Evolutionary conservation across 2,329 filamentous ascomycete species (phyloP).

Genomic region (Lachnellula occidentalis): DNA sequence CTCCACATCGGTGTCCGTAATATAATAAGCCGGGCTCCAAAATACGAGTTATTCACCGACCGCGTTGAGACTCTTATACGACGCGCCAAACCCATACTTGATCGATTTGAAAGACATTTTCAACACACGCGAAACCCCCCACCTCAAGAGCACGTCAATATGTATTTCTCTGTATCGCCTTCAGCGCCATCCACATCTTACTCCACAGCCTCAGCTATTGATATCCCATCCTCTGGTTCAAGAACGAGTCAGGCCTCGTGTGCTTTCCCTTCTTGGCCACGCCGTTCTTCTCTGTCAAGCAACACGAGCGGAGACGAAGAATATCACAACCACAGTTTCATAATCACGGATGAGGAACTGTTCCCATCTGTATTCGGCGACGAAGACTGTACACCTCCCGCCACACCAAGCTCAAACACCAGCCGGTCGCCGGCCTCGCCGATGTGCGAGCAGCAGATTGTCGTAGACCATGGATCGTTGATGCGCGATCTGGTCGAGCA

Average conservation of each 20-base stretch:
- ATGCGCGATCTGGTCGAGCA: constrained; percentile 26
- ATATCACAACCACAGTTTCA: constrained; percentile 24
- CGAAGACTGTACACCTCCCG: constrained; percentile 38
- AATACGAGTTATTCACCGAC: neutral
- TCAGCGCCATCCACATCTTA: constrained; percentile 24
- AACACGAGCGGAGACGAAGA: constrained; percentile 16
- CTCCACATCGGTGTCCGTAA: constrained; percentile 6
- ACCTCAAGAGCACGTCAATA: constrained; percentile 2
- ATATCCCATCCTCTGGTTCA: constrained; percentile 22
- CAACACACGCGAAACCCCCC: neutral
- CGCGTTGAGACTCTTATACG: neutral
- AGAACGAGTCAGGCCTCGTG: constrained; percentile 32
- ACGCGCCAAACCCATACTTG: neutral
- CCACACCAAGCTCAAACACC: constrained; percentile 23
- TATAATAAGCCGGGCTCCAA: neutral
- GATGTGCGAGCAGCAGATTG: constrained; percentile 19
- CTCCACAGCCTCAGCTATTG: constrained; percentile 22
- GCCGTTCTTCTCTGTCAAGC: constrained; percentile 43
- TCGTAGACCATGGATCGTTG: constrained; percentile 24
- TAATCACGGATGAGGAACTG: constrained; percentile 57
- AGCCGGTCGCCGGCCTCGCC: constrained; percentile 20
- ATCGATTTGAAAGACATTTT: neutral
- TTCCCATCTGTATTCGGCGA: constrained; percentile 47
- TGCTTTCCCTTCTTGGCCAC: constrained; percentile 56
- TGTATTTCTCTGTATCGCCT: constrained; percentile 28